Evolutionary conservation across 2,329 filamentous ascomycete genomes (phyloP).

Genomic region (Thyridium curvatum): DNA sequence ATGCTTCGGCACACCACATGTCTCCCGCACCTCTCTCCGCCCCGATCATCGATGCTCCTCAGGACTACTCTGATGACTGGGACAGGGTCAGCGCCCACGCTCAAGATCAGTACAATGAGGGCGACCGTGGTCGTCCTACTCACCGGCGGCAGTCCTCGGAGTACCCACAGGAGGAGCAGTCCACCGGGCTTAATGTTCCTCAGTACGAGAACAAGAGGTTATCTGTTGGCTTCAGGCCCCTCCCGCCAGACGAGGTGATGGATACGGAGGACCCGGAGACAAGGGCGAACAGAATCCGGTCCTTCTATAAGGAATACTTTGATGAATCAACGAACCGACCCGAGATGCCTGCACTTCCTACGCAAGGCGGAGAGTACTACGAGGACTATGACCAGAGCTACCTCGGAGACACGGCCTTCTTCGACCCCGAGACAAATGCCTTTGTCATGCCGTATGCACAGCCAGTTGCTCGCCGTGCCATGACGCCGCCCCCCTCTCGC

Average conservation of each 20-base stretch:
- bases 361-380: constrained; percentile 45
- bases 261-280: constrained; percentile 86
- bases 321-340: constrained; percentile 62
- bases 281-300: constrained; percentile 91
- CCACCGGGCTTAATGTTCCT: constrained; percentile 44
- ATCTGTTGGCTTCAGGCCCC: constrained; percentile 72
- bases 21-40: constrained; percentile 5
- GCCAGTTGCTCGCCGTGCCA: constrained; percentile 79
- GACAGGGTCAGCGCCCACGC: constrained; percentile 11
- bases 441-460: constrained; percentile 82
- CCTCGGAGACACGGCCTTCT: constrained; percentile 57
- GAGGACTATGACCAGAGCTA: constrained; percentile 72
- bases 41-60: constrained; percentile 22
- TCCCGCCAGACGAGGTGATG: constrained; percentile 76
- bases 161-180: constrained; percentile 15
- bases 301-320: constrained; percentile 99
- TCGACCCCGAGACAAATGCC: constrained; percentile 59
- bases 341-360: constrained; percentile 33
- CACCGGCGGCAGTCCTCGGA: constrained; percentile 18
- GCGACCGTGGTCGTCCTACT: constrained; percentile 8
- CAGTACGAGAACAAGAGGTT: constrained; percentile 49
- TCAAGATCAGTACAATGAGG: constrained; percentile 11
- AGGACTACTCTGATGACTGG: constrained; percentile 24
- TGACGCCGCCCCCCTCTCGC: constrained; percentile 80
- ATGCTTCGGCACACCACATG: background rate